These are phyloP conservation scores for Mucor mucedo DNA, from an alignment of 371 early-diverging fungal genomes.

Conservation along the genomic window DNA sequence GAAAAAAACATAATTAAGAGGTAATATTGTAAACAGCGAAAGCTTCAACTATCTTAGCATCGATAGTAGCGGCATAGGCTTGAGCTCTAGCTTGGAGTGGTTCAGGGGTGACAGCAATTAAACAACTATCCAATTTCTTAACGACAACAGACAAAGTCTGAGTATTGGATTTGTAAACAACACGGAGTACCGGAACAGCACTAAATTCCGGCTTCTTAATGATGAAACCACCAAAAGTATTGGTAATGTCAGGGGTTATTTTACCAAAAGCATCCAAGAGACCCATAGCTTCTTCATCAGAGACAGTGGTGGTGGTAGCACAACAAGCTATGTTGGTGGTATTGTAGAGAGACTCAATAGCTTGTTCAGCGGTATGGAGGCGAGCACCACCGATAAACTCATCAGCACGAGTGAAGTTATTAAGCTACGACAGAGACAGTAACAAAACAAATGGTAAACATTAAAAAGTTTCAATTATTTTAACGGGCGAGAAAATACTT, in stretches of 20 bases:
- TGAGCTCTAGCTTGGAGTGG: too few relatives aligned
- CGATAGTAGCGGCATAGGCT: too few relatives aligned
- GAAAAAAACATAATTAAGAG: too few relatives aligned
- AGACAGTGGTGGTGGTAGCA: slow-evolving; percentile 5
- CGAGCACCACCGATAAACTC: slow-evolving; percentile 24
- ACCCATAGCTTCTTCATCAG: slow-evolving; percentile 26
- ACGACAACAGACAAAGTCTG: too few relatives aligned
- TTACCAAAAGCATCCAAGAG: slow-evolving; percentile 12
- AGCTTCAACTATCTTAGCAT: too few relatives aligned
- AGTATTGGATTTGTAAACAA: too few relatives aligned
- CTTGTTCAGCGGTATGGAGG: slow-evolving; percentile 11
- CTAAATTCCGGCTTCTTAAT: slow-evolving; percentile 26
- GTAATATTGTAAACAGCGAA: too few relatives aligned
- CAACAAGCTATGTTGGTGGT: slow-evolving; percentile 22
- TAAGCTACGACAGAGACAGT: slow-evolving; percentile 20
- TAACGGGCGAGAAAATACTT: neutral
- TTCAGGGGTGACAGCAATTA: too few relatives aligned
- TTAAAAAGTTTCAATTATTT: neutral
- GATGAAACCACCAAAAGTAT: slow-evolving; percentile 12
- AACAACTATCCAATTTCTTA: too few relatives aligned
- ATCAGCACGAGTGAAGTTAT: slow-evolving; percentile 13
- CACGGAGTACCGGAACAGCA: too few relatives aligned
- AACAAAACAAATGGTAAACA: neutral
- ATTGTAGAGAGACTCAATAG: slow-evolving; percentile 16
- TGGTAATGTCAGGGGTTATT: slow-evolving; percentile 17